Base-by-base conservation (phyloP, 192 early-diverging fungal species). In the Allomyces macrogynus region DNA sequence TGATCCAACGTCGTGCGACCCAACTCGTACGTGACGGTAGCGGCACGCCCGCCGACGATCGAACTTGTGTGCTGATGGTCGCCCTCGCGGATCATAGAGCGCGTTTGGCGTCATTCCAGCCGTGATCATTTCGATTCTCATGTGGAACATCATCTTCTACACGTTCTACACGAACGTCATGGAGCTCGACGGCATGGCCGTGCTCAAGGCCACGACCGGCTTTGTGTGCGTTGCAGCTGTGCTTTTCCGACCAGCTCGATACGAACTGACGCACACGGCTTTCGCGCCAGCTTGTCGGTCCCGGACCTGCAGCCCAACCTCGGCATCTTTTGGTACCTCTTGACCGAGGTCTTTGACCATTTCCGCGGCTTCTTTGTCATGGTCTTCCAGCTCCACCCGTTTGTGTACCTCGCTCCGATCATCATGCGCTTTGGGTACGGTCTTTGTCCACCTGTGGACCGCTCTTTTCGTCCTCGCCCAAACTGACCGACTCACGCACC, bases 321-420 rank as follows among this genome's bases (percentile, higher is more conserved):
- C 24, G 96, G 96, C 7, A 71, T 97, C 64, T 95, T 83, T 70
- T 99, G 96, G 96, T 99, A 99, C 76, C 94, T 99, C 75, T 94
- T 96, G 75, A 97, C 91, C 63, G 96, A 99, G 72, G 93, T 99
- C 73, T 99, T 99, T 80, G 94, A 99, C 71, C 89, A 95, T 65
- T 99, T 96, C 81, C 82, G 96, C 27, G 68, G 80, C 8, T 97
- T 99, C 71, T 99, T 96, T 73, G 67, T 92, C 69, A 72, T 85
- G 22, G 92, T 95, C 3, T 97, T 99, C 72, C 94, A 99, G 74
- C 75, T 97, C 26, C 87, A 91, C n/a, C 81, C 83, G 11, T 85
- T 97, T 44, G 86, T 91, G 18, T 99, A 95, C 76, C 81, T 81
- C 0, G 80, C 87, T 0, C 96, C 96, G 0, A 71, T 97, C 3